Conservation (phyloP, 441 rosid genomes). For the Pelargonium citronellum region DNA sequence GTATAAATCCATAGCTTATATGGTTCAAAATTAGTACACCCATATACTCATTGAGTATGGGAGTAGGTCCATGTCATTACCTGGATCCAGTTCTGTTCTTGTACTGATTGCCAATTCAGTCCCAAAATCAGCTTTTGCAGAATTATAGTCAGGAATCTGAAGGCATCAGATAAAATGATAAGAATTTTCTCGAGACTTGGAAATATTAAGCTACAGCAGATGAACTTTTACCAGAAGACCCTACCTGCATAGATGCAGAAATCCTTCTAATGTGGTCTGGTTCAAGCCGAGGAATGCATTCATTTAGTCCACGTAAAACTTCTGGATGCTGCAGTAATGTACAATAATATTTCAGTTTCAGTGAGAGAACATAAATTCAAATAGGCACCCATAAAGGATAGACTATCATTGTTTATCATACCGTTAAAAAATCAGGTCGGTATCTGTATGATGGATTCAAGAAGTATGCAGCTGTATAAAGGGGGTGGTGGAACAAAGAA, state of each 20-base stretch:
- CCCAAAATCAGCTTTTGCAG: conserved; percentile 75
- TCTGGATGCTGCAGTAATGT: conserved; percentile 53
- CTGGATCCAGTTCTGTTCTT: conserved; percentile 77
- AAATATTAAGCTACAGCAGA: conserved; percentile 12
- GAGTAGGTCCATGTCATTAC: conserved; percentile 26
- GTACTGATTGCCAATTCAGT: conserved; percentile 72
- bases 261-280: conserved; percentile 60
- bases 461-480: conserved; percentile 82
- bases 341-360: neutral
- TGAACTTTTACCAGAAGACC: conserved; percentile 6
- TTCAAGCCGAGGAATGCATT: conserved; percentile 75
- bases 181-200: conserved; percentile 2
- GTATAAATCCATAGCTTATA: conserved; percentile 11
- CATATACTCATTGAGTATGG: neutral
- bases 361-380: conserved; percentile 4
- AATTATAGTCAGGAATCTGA: conserved; percentile 70
- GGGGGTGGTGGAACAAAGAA: conserved; percentile 74
- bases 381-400: conserved; percentile 12
- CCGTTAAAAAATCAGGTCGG: conserved; percentile 65
- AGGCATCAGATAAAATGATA: conserved; percentile 4
- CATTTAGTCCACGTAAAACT: conserved; percentile 77
- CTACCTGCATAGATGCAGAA: conserved; percentile 85
- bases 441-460: conserved; percentile 80
- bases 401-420: conserved; percentile 27
- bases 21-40: neutral